Evolutionary conservation across 2,329 filamentous ascomycete genomes (phyloP).

Genomic region (Colletotrichum karsti): DNA sequence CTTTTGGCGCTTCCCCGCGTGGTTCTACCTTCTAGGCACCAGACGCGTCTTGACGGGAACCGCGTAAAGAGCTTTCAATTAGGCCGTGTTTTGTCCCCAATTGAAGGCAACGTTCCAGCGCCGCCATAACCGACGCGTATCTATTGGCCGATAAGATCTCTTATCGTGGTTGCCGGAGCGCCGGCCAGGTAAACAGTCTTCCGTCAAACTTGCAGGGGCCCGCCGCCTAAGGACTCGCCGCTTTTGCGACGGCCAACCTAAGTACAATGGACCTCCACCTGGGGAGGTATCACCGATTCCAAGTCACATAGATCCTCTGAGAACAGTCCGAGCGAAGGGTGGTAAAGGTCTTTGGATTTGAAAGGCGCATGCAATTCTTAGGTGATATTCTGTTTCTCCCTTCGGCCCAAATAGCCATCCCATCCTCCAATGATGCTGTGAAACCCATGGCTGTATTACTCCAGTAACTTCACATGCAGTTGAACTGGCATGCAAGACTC

Average conservation of each 20-base stretch:
- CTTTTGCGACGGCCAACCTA: not conserved
- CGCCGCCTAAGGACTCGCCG: not conserved
- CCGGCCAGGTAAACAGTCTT: slow-evolving; percentile 19
- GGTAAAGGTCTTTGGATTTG: no score
- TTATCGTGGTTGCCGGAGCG: slow-evolving; percentile 27
- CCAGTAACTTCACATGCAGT: no score
- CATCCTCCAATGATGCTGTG: no score
- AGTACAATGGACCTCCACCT: no score
- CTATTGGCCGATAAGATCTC: slow-evolving; percentile 27
- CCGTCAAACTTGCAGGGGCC: not conserved
- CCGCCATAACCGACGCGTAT: not conserved
- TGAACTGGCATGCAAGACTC: no score
- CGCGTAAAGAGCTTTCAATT: slow-evolving; percentile 32
- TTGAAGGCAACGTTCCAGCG: slow-evolving; percentile 3
- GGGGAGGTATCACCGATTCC: no score
- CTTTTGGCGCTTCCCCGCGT: not conserved
- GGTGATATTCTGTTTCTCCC: no score
- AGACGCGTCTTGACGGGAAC: slow-evolving; percentile 24
- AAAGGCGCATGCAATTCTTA: no score
- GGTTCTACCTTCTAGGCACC: not conserved
- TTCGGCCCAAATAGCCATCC: no score
- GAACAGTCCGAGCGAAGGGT: no score
- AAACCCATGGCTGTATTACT: no score
- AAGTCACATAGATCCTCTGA: no score
- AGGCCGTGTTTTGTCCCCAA: slow-evolving; percentile 16